Evolutionary conservation across 1,139 yeast species (phyloP), one percentile per base, ranked within the genome.

Genomic region (Saccharomyces hybrid): DNA sequence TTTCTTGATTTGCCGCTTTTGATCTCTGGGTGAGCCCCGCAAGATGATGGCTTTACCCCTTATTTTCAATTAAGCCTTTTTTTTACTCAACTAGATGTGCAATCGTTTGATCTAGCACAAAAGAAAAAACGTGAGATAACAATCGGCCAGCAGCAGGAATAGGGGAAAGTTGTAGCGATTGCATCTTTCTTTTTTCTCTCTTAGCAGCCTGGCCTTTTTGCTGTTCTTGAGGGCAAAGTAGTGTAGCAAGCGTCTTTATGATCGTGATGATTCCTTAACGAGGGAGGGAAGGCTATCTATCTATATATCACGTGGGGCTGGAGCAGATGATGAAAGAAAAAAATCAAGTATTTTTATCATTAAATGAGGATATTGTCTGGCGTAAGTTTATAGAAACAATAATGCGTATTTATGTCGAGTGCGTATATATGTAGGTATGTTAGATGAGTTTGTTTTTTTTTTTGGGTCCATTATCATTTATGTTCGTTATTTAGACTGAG

Each of bases 401-500:
- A 32, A 32, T 32, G 38, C 38, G 38, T 32, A 13, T 32, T 11
- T 32, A 32, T 32, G 38, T 32, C 14, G 9, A 32, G 38, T 32
- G 38, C 38, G 14, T 32, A 32, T 32, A 5, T 32, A 32, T 32
- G 38, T 32, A 32, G 38, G 38, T 32, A 32, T 13, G 14, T 32
- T 32, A 13, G 3, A 26, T 42, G n/a, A 25, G n/a, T 13, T 29
- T 28, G 31, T 20, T 20, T 20, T 20, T 20, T 31, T 31, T 31
- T 31, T 31, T 31, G 34, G 34, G 34, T 31, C 34, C 34, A 31
- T 31, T 31, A 8, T 28, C 11, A 28, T 28, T 28, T 9, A 5
- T 9, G 16, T n/a, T 26, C 16, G 11, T 13, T 34, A 31, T 31
- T 56, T 54, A 57, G 26, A 57, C 54, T 7, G 59, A 53, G 5